These are phyloP conservation scores for Anastatica hierochuntica DNA, from an alignment of 345 rosid genomes.

Conservation along the genomic window DNA sequence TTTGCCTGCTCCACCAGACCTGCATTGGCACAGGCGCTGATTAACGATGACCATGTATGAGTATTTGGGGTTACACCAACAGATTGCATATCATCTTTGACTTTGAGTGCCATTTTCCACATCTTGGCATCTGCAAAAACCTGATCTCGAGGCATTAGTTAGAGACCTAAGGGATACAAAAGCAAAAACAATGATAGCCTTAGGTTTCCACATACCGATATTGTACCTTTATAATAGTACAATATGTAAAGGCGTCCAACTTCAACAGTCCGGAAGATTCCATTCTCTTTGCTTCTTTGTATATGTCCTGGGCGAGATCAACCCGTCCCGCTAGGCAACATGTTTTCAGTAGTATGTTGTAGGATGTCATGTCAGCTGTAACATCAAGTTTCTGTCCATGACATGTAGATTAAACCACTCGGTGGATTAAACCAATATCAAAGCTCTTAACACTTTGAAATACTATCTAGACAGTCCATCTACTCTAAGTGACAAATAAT, in stretches of 20 bases:
- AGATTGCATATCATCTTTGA: constrained; percentile 78
- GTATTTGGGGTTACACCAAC: constrained; percentile 66
- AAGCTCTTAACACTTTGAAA: not conserved
- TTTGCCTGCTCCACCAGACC: constrained; percentile 79
- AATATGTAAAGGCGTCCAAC: constrained; percentile 82
- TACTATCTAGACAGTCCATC: constrained; percentile 1
- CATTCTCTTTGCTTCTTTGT: constrained; percentile 58
- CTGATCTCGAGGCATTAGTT: constrained; percentile 32
- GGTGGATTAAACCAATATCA: not conserved
- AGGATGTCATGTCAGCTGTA: constrained; percentile 65
- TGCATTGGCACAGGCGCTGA: constrained; percentile 85
- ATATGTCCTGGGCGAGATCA: constrained; percentile 78
- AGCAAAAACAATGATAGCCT: not conserved
- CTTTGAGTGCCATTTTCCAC: constrained; percentile 78
- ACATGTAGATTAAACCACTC: constrained; percentile 21
- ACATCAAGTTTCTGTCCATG: constrained; percentile 53
- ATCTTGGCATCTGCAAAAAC: constrained; percentile 79
- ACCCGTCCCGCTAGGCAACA: constrained; percentile 76
- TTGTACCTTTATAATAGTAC: constrained; percentile 79
- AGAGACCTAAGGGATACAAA: constrained; percentile 1
- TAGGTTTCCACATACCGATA: not conserved
- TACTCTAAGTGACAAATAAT: not conserved
- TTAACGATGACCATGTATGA: constrained; percentile 81
- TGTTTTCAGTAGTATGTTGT: constrained; percentile 83
- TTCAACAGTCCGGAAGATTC: constrained; percentile 53